A percentile compares a stretch with the other conserved stretches of the same genome.
These are phyloP conservation scores for Phialocephala subalpina DNA, from an alignment of 2,329 filamentous ascomycete species.

Conservation along the genomic window DNA sequence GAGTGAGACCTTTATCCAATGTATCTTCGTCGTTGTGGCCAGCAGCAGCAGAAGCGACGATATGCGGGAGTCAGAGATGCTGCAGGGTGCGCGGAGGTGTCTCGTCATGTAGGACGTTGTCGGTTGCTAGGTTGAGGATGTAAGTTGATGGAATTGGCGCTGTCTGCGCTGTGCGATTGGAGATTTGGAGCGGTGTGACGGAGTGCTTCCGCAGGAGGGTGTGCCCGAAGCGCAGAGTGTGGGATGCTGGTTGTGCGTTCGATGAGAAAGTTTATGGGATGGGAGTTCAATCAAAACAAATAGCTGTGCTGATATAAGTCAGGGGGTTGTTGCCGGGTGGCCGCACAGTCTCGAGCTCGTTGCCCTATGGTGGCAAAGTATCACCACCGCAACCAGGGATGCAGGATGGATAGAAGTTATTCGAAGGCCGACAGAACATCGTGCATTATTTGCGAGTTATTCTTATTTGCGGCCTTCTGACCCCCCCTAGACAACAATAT, in stretches of 20 bases:
- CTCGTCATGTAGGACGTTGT: conserved; percentile 15
- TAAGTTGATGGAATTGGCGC: conserved; percentile 10
- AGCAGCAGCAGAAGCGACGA: conserved; percentile 3
- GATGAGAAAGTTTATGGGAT: conserved; percentile 15
- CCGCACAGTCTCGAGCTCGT: neutral
- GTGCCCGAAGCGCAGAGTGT: conserved; percentile 10
- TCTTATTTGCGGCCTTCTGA: conserved; percentile 4
- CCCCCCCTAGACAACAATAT: conserved; percentile 2
- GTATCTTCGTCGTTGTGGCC: conserved; percentile 14
- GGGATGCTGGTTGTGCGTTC: conserved; percentile 16
- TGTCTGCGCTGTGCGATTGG: conserved; percentile 25
- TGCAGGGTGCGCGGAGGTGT: conserved; percentile 21
- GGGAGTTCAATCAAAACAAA: conserved; percentile 32
- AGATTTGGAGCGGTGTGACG: conserved; percentile 30
- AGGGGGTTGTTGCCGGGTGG: conserved; percentile 22
- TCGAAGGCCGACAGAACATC: conserved; percentile 2
- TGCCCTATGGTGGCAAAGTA: conserved; percentile 24
- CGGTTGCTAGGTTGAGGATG: conserved; percentile 8
- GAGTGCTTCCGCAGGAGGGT: conserved; percentile 21
- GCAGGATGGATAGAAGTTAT: conserved; percentile 6
- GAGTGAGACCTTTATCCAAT: conserved; percentile 28
- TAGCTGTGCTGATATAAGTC: conserved; percentile 25
- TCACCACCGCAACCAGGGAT: conserved; percentile 10
- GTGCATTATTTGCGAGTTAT: conserved; percentile 11
- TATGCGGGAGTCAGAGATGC: conserved; percentile 27